Percentiles rank a stretch among this genome's conserved stretches.
Conservation (phyloP, 2,329 filamentous ascomycete species). For the Aspergillus clavatus region DNA sequence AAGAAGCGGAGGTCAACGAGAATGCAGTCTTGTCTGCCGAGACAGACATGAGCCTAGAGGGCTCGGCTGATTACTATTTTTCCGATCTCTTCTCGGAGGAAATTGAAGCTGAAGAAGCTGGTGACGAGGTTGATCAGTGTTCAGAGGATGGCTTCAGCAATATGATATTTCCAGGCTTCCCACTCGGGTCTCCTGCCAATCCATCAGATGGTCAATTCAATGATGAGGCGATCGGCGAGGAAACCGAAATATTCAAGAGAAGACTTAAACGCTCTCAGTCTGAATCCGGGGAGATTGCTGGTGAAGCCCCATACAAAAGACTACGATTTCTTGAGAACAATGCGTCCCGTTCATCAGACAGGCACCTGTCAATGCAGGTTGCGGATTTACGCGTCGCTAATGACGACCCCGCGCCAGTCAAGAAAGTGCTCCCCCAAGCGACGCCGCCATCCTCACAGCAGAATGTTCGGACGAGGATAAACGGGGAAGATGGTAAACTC, state of each 20-base stretch:
- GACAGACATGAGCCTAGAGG: constrained; percentile 37
- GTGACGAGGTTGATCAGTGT: constrained; percentile 8
- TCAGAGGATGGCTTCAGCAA: constrained; percentile 23
- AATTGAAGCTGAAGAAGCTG: constrained; percentile 11
- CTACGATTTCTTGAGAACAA: background rate
- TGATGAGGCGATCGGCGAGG: background rate
- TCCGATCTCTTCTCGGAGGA: constrained; percentile 20
- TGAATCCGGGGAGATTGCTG: background rate
- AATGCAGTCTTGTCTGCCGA: constrained; percentile 50
- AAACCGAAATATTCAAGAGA: background rate
- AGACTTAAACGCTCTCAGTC: constrained; percentile 1
- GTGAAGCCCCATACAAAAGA: constrained; percentile 9
- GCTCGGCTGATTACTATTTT: constrained; percentile 41
- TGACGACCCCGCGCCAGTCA: constrained; percentile 1
- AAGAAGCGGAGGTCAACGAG: constrained; percentile 60
- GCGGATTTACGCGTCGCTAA: background rate
- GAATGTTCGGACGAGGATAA: constrained; percentile 24
- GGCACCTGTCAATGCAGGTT: background rate
- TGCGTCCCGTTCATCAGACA: background rate
- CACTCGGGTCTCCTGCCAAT: constrained; percentile 1
- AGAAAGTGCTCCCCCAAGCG: constrained; percentile 15
- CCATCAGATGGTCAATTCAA: background rate
- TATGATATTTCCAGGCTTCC: constrained; percentile 15
- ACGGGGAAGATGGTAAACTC: constrained; percentile 44
- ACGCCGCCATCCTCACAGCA: constrained; percentile 23